Conservation (phyloP, 768 basidiomycete genomes). For the Lactifluus subvellereus region DNA sequence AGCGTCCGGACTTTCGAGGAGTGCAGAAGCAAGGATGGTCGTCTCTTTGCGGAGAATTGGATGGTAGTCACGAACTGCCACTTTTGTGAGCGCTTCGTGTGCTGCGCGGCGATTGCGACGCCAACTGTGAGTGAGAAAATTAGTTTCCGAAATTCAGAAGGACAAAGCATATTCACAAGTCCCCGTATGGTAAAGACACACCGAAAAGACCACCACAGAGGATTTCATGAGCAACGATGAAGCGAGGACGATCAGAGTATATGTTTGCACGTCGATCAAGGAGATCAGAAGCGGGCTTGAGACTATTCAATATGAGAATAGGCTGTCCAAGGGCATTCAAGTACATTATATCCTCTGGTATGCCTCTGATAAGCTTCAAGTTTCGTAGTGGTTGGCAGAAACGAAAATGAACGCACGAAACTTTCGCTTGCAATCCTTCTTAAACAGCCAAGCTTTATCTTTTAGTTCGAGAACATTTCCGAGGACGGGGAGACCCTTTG, state of each 20-base stretch:
- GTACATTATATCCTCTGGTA: neutral
- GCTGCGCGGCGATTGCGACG: constrained; percentile 8
- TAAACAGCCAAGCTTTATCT: neutral
- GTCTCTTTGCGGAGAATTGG: constrained; percentile 1
- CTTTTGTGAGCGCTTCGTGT: constrained; percentile 8
- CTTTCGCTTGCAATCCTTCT: neutral
- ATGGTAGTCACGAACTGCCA: constrained; percentile 8
- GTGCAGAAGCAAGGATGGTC: neutral
- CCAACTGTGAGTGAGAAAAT: constrained; percentile 5
- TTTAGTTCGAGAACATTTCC: too few species aligned
- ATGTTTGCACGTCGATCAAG: too few species aligned
- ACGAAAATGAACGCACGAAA: neutral
- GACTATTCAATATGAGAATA: neutral
- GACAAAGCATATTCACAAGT: neutral
- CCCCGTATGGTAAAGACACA: too few species aligned
- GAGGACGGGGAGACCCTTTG: too few species aligned
- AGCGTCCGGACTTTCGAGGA: neutral
- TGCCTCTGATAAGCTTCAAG: neutral
- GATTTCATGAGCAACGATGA: too few species aligned
- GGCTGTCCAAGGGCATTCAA: neutral
- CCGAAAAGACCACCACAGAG: too few species aligned
- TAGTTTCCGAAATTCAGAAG: neutral
- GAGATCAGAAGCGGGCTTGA: neutral
- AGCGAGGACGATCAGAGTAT: too few species aligned
- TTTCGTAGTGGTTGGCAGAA: neutral